A percentile compares a stretch with the other conserved stretches of the same genome.
These are phyloP conservation scores for Sechiopsis laciniata DNA, from an alignment of 306 rosid species.

Conservation along the genomic window DNA sequence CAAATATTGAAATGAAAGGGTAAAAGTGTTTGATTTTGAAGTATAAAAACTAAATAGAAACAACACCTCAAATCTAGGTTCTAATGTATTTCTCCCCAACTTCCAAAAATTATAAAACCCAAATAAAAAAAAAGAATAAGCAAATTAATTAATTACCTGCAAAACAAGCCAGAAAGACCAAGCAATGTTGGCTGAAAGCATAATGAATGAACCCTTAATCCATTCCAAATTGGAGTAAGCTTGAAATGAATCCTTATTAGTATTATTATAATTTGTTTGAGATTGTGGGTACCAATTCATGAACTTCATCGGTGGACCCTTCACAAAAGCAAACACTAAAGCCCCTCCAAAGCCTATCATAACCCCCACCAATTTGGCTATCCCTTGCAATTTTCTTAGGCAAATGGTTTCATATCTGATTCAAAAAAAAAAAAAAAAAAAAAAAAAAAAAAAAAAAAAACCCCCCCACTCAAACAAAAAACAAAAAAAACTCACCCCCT, in stretches of 20 bases:
- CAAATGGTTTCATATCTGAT: conserved; percentile 64
- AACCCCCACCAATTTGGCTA: conserved; percentile 71
- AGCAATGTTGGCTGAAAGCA: conserved; percentile 70
- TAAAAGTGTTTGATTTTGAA: too few species aligned
- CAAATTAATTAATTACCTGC: conserved; percentile 42
- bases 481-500: too few species aligned
- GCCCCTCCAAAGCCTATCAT: conserved; percentile 65
- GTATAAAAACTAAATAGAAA: too few species aligned
- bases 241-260: neutral
- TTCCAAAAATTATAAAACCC: neutral
- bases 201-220: conserved; percentile 59
- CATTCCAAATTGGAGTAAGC: conserved; percentile 35
- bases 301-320: conserved; percentile 57
- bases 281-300: conserved; percentile 36
- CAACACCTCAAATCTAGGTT: too few species aligned
- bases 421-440: neutral
- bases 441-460: too few species aligned
- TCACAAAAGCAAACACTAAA: conserved; percentile 58
- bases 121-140: neutral
- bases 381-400: conserved; percentile 43
- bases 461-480: too few species aligned
- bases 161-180: conserved; percentile 89
- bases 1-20: too few species aligned
- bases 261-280: conserved; percentile 8
- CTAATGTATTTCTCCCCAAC: too few species aligned